A percentile compares a stretch with the other conserved stretches of the same genome.
These are phyloP conservation scores for Umbilicaria muhlenbergii DNA, from an alignment of 495 filamentous ascomycete genomes.

Conservation along the genomic window DNA sequence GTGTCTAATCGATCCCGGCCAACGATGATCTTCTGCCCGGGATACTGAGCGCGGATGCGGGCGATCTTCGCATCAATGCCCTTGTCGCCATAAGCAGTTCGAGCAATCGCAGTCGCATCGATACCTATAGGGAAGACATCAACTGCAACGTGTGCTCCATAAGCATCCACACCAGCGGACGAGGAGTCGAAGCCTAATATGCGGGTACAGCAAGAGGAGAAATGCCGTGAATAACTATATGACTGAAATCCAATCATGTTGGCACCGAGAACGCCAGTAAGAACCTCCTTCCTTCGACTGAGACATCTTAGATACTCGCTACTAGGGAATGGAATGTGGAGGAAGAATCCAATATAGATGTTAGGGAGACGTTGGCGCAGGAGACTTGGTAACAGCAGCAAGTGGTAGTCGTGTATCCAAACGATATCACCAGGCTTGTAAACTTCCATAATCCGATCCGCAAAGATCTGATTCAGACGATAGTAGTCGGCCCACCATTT, in stretches of 20 bases:
- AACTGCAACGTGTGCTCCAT: constrained; percentile 72
- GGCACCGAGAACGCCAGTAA: constrained; percentile 74
- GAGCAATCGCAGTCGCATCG: constrained; percentile 55
- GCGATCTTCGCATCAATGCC: constrained; percentile 51
- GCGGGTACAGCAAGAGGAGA: constrained; percentile 78
- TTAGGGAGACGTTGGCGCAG: constrained; percentile 67
- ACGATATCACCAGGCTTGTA: constrained; percentile 87
- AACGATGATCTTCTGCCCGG: constrained; percentile 78
- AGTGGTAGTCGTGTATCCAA: constrained; percentile 82
- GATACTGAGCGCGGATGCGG: constrained; percentile 54
- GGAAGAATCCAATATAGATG: constrained; percentile 79
- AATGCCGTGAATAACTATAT: constrained; percentile 82
- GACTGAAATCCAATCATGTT: constrained; percentile 91
- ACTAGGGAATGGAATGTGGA: constrained; percentile 86
- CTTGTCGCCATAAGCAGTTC: constrained; percentile 48
- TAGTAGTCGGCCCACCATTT: constrained; percentile 80
- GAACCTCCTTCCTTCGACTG: constrained; percentile 68
- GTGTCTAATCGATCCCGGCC: constrained; percentile 86
- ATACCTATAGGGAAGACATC: constrained; percentile 89
- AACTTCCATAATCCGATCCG: constrained; percentile 64
- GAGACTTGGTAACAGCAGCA: constrained; percentile 72
- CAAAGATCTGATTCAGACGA: constrained; percentile 74
- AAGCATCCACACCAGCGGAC: constrained; percentile 69
- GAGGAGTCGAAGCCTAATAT: constrained; percentile 73
- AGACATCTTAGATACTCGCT: constrained; percentile 84